A percentile compares a stretch with the other conserved stretches of the same genome.
phyloP scores from a whole-genome alignment of 345 rosid genomes.

The Viola odorata region DNA sequence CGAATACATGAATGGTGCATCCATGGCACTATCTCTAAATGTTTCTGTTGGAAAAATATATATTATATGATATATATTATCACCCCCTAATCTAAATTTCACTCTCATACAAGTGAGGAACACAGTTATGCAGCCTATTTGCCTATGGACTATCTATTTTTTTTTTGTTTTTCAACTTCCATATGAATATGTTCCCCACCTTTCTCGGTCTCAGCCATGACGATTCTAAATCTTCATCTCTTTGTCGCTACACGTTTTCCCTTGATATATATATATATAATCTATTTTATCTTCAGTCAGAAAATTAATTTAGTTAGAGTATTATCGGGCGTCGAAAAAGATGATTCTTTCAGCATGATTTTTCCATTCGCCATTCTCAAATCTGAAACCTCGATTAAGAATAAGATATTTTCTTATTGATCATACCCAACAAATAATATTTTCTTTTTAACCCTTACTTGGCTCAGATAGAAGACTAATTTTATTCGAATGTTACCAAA shows the following conservation, averaged over 20 bases:
- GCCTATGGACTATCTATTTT: slow-evolving; percentile 12
- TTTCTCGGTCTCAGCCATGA: slow-evolving; percentile 31
- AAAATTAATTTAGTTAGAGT: no score
- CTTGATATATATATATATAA: no score
- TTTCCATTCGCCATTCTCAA: no score
- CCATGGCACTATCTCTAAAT: slow-evolving; percentile 32
- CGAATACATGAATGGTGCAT: slow-evolving; percentile 29
- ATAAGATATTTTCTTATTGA: no score
- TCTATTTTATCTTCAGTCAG: no score
- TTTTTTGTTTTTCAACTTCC: slow-evolving; percentile 35
- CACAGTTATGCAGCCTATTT: slow-evolving; percentile 36
- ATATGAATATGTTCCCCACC: slow-evolving; percentile 77
- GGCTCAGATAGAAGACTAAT: no score
- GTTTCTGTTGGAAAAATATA: slow-evolving; percentile 28
- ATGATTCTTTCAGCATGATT: no score
- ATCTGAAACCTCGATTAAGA: no score
- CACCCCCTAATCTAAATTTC: slow-evolving; percentile 1
- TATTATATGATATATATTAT: not conserved
- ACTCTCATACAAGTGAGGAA: slow-evolving; percentile 28
- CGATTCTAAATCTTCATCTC: slow-evolving; percentile 11
- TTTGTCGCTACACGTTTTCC: slow-evolving; percentile 13
- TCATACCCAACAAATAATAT: no score
- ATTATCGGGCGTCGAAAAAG: no score
- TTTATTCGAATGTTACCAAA: no score
- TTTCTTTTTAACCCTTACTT: no score